Conservation (phyloP, 2,329 filamentous ascomycete genomes). For the Phoma sp. region DNA sequence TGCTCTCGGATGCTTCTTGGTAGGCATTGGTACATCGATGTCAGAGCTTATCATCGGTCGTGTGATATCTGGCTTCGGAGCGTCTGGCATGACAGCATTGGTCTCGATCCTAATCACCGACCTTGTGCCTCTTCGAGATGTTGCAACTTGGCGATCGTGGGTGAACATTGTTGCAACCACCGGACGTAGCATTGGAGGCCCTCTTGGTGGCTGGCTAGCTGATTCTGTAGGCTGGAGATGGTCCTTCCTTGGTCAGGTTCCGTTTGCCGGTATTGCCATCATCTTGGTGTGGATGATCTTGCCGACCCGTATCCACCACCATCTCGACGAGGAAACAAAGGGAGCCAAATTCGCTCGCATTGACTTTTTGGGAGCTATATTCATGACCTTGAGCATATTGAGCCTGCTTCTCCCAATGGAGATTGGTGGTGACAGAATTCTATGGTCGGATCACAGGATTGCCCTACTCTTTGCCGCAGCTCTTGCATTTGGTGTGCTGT, state of each 20-base stretch:
- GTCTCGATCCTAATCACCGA: conserved; percentile 58
- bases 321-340: background rate
- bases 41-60: conserved; percentile 54
- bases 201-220: conserved; percentile 66
- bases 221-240: conserved; percentile 71
- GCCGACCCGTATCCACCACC: conserved; percentile 13
- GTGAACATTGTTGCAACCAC: conserved; percentile 60
- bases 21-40: conserved; percentile 21
- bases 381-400: conserved; percentile 54
- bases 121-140: conserved; percentile 56
- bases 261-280: conserved; percentile 60
- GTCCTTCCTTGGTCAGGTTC: conserved; percentile 66
- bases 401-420: conserved; percentile 56
- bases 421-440: conserved; percentile 54
- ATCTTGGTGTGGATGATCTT: conserved; percentile 50
- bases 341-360: conserved; percentile 55
- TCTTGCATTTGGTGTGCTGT: conserved; percentile 30
- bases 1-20: conserved; percentile 38
- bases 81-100: conserved; percentile 65
- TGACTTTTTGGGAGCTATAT: conserved; percentile 63
- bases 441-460: conserved; percentile 49
- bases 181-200: conserved; percentile 59
- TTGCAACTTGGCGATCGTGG: conserved; percentile 58
- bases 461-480: conserved; percentile 40
- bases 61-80: conserved; percentile 67